Base-by-base conservation (phyloP, 352 stramenopile genomes). In the Plasmopara muralis region DNA sequence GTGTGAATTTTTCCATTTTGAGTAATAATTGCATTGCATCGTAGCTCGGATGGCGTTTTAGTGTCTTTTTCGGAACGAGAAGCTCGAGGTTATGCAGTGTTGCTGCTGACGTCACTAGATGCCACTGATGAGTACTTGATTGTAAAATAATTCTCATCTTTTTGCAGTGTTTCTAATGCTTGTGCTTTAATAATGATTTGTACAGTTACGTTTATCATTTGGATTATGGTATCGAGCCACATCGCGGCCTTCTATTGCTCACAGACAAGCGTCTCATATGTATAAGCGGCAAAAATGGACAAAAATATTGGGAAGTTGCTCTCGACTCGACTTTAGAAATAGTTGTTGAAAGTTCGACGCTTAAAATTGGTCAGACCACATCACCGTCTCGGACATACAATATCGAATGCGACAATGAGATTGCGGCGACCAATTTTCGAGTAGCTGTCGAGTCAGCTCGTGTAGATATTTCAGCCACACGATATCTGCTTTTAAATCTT, bases 241-340 rank as follows among this genome's bases (percentile, higher is more conserved):
- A 77, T 33, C 77, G 77, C 1, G 82, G 82, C 0, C 66, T 93
- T 18, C 57, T 93, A 30, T 53, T 93, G 57, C 75, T 93, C 28
- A 93, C 83, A 3, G 79, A 93, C 54, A 93, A 93, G 59, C 80
- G 83, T 6, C 69, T 93, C 12, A 69, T 87, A 37, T 93, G 83
- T 50, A 59, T 93, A 33, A 88, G 75, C 18, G 70, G 73, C 7
- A 77, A 70, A 39, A 93, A 76, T 18, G 80, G 83, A 4, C 77
- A 89, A 40, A 87, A 84, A 47, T 45, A 89, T 18, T 93, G 83
- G 83, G 83, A 93, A 50, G 57, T 93, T 37, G 83, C 83, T 25
- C 71, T 90, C 9, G 83, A 93, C 38, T 93, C 83, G 45, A 87
- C 80, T 20, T 48, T 93, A 20, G 67, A 83, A 14, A 72, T 93